Conservation (phyloP, 106 monocot species). For the Platanthera zijinensis region DNA sequence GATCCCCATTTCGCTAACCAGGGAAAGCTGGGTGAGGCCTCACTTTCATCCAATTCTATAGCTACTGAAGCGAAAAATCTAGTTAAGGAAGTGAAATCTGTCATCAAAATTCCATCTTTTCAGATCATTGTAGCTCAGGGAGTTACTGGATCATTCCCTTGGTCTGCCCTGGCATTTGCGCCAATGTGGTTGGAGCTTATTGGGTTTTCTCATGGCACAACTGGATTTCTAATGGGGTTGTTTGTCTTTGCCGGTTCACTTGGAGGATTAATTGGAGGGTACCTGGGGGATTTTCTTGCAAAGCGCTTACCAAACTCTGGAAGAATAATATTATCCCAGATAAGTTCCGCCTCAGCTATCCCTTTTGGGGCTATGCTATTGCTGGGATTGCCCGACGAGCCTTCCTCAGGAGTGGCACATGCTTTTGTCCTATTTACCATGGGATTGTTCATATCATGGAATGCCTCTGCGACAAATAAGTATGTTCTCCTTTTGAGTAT, state of each 20-base stretch:
- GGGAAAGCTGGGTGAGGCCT: neutral
- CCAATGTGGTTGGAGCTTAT: slow-evolving; percentile 92
- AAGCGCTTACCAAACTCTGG: slow-evolving; percentile 61
- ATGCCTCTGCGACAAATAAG: slow-evolving; percentile 90
- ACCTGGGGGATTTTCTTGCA: slow-evolving; percentile 71
- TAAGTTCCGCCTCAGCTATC: slow-evolving; percentile 73
- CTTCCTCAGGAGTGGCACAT: slow-evolving; percentile 40
- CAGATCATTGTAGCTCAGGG: slow-evolving; percentile 93
- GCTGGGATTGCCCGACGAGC: slow-evolving; percentile 60
- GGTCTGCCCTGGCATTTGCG: slow-evolving; percentile 81
- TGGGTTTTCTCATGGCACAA: slow-evolving; percentile 67
- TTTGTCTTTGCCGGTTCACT: slow-evolving; percentile 53
- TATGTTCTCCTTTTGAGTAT: slow-evolving; percentile 14
- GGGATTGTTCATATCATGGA: slow-evolving; percentile 87
- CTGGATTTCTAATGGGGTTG: slow-evolving; percentile 50
- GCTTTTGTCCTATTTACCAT: slow-evolving; percentile 67
- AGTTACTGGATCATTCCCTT: slow-evolving; percentile 82
- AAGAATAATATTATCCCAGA: slow-evolving; percentile 82
- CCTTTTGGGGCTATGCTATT: slow-evolving; percentile 72
- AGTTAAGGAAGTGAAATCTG: slow-evolving; percentile 53
- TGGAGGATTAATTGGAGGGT: slow-evolving; percentile 74
- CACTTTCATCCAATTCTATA: slow-evolving; percentile 20
- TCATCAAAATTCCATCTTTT: slow-evolving; percentile 75
- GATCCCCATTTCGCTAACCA: slow-evolving; percentile 48
- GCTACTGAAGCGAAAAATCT: slow-evolving; percentile 35